These are phyloP conservation scores for Mesembryanthemum crystallinum DNA, from an alignment of 148 eudicot genomes.

Conservation along the genomic window DNA sequence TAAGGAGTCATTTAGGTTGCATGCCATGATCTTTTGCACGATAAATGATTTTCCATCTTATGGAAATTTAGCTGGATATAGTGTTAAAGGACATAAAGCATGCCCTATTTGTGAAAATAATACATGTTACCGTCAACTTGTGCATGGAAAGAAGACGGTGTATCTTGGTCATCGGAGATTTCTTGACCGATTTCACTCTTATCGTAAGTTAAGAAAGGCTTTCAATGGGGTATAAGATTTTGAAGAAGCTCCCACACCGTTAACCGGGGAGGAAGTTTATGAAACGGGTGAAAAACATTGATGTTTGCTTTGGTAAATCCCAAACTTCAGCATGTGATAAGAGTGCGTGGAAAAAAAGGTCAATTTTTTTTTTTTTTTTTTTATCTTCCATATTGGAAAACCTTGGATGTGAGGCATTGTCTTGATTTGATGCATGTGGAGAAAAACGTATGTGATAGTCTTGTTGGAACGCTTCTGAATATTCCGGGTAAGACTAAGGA, in stretches of 20 bases:
- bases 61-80: background rate
- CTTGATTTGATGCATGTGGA: conserved; percentile 20
- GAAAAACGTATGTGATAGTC: conserved; percentile 13
- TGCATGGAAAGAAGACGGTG: background rate
- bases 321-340: too few relatives aligned
- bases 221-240: background rate
- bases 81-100: background rate
- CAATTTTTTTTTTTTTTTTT: too few relatives aligned
- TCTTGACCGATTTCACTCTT: background rate
- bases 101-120: conserved; percentile 8
- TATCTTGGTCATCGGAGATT: background rate
- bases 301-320: too few relatives aligned
- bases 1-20: background rate
- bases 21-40: conserved; percentile 1
- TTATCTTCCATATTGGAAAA: conserved; percentile 12
- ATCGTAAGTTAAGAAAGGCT: background rate
- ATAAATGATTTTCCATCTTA: conserved; percentile 3
- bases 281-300: too few relatives aligned
- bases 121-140: background rate
- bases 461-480: background rate
- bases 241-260: too few relatives aligned
- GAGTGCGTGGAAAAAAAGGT: too few relatives aligned
- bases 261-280: too few relatives aligned
- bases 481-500: too few relatives aligned
- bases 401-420: conserved; percentile 13